Evolutionary conservation across 2,329 filamentous ascomycete genomes (phyloP).

Genomic region (Talaromyces sp.): DNA sequence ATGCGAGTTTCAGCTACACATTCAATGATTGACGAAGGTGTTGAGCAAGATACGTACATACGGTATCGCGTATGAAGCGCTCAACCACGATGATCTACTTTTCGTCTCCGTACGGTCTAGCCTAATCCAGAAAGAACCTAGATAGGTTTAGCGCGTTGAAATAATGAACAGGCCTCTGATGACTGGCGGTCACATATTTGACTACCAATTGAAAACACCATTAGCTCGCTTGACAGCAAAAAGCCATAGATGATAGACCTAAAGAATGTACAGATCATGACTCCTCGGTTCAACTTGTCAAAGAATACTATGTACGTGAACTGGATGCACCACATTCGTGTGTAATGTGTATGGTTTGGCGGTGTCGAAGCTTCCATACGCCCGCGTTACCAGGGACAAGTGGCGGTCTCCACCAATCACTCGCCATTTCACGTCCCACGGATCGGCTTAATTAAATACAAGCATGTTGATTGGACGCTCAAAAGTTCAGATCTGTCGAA

Average conservation of each 20-base stretch:
- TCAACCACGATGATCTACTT: conserved; percentile 3
- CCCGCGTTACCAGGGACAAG: conserved; percentile 11
- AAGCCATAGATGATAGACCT: neutral
- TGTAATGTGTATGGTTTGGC: neutral
- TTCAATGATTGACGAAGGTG: neutral
- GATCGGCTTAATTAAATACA: conserved; percentile 6
- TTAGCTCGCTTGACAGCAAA: neutral
- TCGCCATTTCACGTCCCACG: neutral
- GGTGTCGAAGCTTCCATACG: conserved; percentile 7
- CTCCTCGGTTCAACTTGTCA: neutral
- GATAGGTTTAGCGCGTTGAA: neutral
- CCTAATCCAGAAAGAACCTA: conserved; percentile 5
- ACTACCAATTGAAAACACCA: neutral
- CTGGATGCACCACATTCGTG: neutral
- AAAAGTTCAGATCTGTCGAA: neutral
- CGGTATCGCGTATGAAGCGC: neutral
- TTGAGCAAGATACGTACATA: neutral
- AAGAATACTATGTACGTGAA: neutral
- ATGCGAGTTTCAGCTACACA: conserved; percentile 8
- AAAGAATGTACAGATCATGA: neutral
- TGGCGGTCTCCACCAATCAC: neutral
- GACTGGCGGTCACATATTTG: neutral
- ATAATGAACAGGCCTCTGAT: neutral
- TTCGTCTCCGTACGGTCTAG: neutral
- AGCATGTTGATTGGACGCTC: neutral